Evolutionary conservation across 2,329 filamentous ascomycete genomes (phyloP), one percentile per base, ranked within the genome.

Genomic region (Colletotrichum costaricense): DNA sequence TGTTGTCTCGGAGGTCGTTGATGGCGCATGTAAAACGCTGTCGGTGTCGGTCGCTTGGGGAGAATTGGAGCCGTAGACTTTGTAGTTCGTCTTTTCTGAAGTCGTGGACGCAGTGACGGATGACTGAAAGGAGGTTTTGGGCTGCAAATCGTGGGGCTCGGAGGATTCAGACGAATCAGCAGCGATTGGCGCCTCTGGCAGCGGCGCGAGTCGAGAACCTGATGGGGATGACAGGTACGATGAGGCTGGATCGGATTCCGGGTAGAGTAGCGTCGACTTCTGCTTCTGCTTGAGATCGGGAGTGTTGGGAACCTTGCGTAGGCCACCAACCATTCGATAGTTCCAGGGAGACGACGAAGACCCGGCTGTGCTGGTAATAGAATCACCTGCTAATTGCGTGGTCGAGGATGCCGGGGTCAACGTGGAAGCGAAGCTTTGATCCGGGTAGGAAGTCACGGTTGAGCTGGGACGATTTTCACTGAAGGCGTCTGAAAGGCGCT

Each of bases 1-100:
- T 57, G 86, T 85, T 19, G 82, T 84, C 54, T 89, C 87, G 19
- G 87, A 87, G 3, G 84, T 75, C 4, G 87, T 88, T 12, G 87
- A 87, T 57, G 80, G 82, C 12, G 59, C 63, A 19, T 57, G 64
- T 28, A 65, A 42, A 35, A 78, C 80, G 74, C 84, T 85, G 54
- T 86, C 85, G 59, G 83, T 80, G 46, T 85, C 82, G 52, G 79
- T 83, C 69, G 75, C 73, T 2, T 79, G 79, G 49, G 85, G 83
- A 26, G 86, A 86, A 77, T 85, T 88, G 70, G 85, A 84, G 46
- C 81, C 84, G 76, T 89, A 86, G 24, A 89, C 82, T 77, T 89
- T 87, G 84, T 89, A 89, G 77, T 91, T 90, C 58, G 86, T 85
- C n/a, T 82, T 84, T 55, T 89, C 87, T 19, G 87, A 88, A 3